These are phyloP conservation scores for Didymella pomorum DNA, from an alignment of 2,329 filamentous ascomycete species.

Conservation along the genomic window DNA sequence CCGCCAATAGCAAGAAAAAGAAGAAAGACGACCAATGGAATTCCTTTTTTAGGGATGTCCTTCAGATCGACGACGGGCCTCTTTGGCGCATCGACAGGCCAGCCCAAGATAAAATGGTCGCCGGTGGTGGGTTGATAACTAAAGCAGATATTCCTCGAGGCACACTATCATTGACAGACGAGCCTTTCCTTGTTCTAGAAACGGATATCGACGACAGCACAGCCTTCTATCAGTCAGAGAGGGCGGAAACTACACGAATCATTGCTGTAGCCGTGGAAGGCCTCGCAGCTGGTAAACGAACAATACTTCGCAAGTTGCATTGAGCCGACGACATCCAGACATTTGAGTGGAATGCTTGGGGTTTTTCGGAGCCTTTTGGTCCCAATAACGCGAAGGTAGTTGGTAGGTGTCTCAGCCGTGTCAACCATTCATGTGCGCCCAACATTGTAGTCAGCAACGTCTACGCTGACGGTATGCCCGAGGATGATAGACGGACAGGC, in stretches of 20 bases:
- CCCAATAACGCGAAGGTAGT: neutral
- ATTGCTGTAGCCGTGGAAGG: neutral
- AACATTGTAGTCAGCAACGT: neutral
- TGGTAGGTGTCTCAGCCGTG: neutral
- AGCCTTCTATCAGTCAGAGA: neutral
- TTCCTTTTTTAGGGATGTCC: neutral
- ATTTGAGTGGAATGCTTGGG: neutral
- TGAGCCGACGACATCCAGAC: neutral
- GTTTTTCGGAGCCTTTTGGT: neutral
- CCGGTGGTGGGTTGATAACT: neutral
- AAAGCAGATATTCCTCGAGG: neutral
- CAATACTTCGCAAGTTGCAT: neutral
- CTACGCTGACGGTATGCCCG: too few relatives aligned
- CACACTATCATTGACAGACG: neutral
- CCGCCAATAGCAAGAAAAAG: neutral
- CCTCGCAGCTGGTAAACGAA: neutral
- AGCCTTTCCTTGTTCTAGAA: neutral
- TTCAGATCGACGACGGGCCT: neutral
- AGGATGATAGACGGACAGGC: neutral
- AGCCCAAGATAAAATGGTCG: neutral
- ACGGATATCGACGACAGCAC: neutral
- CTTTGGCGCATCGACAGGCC: neutral
- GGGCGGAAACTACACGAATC: neutral
- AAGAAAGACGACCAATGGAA: neutral
- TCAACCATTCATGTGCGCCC: neutral